A percentile compares a stretch with the other conserved stretches of the same genome.
These are phyloP conservation scores for Fagopyrum homotropicum DNA, from an alignment of 148 eudicot genomes.

Conservation along the genomic window DNA sequence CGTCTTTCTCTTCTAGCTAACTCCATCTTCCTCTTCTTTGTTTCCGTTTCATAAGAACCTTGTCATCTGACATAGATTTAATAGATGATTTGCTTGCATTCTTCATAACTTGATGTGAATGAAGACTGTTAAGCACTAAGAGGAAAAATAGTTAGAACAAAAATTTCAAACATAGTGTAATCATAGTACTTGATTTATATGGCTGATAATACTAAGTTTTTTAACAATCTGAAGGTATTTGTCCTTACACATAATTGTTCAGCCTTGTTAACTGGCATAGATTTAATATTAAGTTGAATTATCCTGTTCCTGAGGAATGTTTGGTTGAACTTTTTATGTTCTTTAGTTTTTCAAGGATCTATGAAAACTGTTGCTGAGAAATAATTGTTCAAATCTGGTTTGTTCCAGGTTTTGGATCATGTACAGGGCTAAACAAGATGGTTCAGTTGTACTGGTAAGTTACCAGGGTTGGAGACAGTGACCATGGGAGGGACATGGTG, in stretches of 20 bases:
- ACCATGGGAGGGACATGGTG: constrained; percentile 94
- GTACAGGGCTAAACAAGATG: constrained; percentile 93
- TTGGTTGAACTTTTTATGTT: background rate
- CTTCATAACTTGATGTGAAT: background rate
- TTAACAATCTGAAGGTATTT: background rate
- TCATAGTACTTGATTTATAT: background rate
- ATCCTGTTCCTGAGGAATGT: background rate
- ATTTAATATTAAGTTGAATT: background rate
- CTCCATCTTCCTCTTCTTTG: no score
- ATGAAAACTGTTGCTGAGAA: background rate
- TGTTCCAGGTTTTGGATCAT: constrained; percentile 89
- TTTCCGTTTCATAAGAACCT: no score
- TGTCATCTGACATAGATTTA: background rate
- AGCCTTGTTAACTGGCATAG: no score
- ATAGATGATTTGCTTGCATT: background rate
- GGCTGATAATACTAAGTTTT: background rate
- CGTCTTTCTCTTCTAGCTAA: no score
- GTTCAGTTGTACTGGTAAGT: constrained; percentile 92
- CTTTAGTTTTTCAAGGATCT: background rate
- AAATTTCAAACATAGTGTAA: background rate
- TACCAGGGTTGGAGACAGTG: constrained; percentile 81
- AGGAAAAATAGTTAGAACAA: background rate
- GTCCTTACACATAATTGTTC: background rate
- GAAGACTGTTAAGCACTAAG: background rate
- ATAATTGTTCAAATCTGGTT: background rate